phyloP scores from a whole-genome alignment of 1,284 basidiomycete genomes.

The Hypsizygus ulmarius region DNA sequence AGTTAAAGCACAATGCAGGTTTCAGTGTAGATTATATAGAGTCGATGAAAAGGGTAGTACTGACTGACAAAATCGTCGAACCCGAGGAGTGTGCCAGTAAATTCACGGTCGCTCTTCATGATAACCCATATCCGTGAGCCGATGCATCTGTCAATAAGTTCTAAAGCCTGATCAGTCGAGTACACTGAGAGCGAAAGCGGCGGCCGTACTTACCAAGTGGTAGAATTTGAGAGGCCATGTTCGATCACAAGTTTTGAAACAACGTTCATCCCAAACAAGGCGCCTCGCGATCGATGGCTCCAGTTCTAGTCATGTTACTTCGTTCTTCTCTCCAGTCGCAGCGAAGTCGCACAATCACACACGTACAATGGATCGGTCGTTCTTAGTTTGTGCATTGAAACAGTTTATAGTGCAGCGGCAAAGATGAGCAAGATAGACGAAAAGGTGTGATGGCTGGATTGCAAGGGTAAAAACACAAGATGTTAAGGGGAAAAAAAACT shows the following conservation, averaged over 20 bases:
- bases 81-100: conserved; percentile 92
- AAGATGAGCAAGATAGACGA: too few relatives aligned
- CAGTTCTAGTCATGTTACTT: too few relatives aligned
- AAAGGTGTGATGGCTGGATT: background rate
- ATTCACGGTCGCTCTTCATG: conserved; percentile 95
- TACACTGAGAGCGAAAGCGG: conserved; percentile 3
- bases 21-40: conserved; percentile 1
- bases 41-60: conserved; percentile 40
- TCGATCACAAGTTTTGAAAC: background rate
- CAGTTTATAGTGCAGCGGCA: too few relatives aligned
- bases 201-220: conserved; percentile 43
- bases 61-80: conserved; percentile 99
- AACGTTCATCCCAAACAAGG: background rate
- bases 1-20: background rate
- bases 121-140: conserved; percentile 95
- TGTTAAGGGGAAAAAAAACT: background rate
- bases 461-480: conserved; percentile 13
- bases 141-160: conserved; percentile 93
- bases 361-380: too few relatives aligned
- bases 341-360: too few relatives aligned
- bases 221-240: conserved; percentile 55
- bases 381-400: too few relatives aligned
- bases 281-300: too few relatives aligned
- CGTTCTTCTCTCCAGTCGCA: too few relatives aligned
- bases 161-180: conserved; percentile 37